phyloP scores from a whole-genome alignment of 768 basidiomycete genomes.

The Xerocomellus chrysenteron region DNA sequence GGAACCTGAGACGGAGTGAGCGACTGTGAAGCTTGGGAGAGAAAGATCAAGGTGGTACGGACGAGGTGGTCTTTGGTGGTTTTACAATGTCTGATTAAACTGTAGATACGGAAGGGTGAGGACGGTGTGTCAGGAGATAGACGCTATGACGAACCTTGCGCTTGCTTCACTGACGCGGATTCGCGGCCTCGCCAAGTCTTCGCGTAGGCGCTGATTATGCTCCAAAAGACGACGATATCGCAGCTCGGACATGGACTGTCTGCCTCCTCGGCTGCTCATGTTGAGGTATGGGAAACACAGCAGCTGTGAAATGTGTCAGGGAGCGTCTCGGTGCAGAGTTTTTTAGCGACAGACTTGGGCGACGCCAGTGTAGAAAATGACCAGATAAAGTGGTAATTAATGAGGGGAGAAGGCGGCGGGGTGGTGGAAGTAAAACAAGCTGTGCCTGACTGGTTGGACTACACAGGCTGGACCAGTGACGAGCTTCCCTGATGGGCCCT shows the following conservation, averaged over 20 bases:
- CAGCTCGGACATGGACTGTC: conserved; percentile 77
- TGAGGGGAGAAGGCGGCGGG: not conserved
- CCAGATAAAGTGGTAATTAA: not conserved
- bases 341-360: conserved; percentile 6
- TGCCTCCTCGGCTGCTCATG: conserved; percentile 64
- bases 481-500: conserved; percentile 1
- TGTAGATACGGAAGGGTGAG: conserved; percentile 28
- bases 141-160: conserved; percentile 47
- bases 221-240: conserved; percentile 76
- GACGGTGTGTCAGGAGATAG: not conserved
- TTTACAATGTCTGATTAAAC: conserved; percentile 73
- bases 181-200: conserved; percentile 70
- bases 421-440: conserved; percentile 14
- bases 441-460: not conserved
- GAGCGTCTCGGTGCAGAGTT: not conserved
- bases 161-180: conserved; percentile 74
- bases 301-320: conserved; percentile 3
- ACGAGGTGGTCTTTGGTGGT: conserved; percentile 71
- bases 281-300: conserved; percentile 9
- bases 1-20: conserved; percentile 61
- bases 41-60: conserved; percentile 23
- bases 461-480: not conserved
- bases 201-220: conserved; percentile 69
- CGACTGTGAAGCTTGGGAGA: conserved; percentile 1
- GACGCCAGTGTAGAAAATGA: not conserved